phyloP scores from a whole-genome alignment of 495 filamentous ascomycete species.

The Penicillium psychrofluorescens region DNA sequence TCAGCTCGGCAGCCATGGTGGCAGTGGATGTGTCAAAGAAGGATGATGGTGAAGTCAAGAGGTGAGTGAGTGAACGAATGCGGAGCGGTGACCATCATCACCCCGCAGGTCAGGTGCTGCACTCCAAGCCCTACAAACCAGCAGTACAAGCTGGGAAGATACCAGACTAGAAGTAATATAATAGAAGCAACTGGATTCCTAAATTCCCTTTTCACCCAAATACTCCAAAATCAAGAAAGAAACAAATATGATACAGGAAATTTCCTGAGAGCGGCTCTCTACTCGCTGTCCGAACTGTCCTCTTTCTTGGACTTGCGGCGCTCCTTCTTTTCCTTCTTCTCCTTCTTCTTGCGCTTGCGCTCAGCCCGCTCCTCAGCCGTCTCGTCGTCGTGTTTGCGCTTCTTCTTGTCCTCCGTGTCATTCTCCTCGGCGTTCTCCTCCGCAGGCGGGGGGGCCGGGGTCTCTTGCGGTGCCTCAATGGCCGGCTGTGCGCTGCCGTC shows the following conservation, averaged over 20 bases:
- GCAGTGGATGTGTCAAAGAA: not conserved
- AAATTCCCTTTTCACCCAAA: conserved; percentile 39
- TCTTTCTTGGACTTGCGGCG: conserved; percentile 55
- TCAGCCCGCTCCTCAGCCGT: conserved; percentile 69
- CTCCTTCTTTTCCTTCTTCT: conserved; percentile 67
- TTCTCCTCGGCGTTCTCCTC: conserved; percentile 27
- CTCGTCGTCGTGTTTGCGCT: conserved; percentile 78
- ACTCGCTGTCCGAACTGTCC: conserved; percentile 52
- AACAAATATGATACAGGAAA: conserved; percentile 38
- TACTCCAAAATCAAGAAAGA: conserved; percentile 30
- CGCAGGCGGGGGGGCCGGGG: conserved; percentile 27
- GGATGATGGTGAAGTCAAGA: conserved; percentile 11
- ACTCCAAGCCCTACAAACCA: not conserved
- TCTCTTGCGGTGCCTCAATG: conserved; percentile 30
- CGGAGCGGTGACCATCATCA: conserved; percentile 8
- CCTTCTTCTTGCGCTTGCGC: conserved; percentile 68
- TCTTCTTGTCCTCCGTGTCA: conserved; percentile 51
- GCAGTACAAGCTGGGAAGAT: not conserved
- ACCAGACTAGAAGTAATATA: too few species aligned
- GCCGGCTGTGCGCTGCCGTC: conserved; percentile 35
- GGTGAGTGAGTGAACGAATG: conserved; percentile 9
- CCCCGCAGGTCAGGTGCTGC: conserved; percentile 6
- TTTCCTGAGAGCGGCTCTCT: conserved; percentile 24
- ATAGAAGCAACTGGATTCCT: conserved; percentile 10
- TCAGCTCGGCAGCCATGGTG: conserved; percentile 44